Percentiles rank a stretch among this genome's conserved stretches.
These are phyloP conservation scores for Penicillium diatomitis DNA, from an alignment of 495 filamentous ascomycete species.

Conservation along the genomic window DNA sequence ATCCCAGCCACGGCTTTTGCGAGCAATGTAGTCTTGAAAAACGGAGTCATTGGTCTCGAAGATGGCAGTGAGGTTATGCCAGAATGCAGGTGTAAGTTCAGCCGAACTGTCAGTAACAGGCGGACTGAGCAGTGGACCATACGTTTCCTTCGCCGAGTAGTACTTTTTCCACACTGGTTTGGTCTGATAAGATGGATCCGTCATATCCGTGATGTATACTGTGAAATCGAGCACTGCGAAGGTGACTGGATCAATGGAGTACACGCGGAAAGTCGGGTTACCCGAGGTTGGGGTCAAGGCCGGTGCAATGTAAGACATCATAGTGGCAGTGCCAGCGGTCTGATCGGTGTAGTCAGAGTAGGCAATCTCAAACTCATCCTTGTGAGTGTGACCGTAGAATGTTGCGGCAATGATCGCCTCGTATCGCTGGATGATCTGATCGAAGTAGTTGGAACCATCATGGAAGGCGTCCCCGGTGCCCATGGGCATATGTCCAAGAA, in stretches of 20 bases:
- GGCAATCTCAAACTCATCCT: slow-evolving; percentile 44
- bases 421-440: slow-evolving; percentile 46
- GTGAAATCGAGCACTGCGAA: slow-evolving; percentile 43
- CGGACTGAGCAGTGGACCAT: slow-evolving; percentile 36
- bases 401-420: slow-evolving; percentile 40
- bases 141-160: slow-evolving; percentile 45
- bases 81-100: slow-evolving; percentile 46
- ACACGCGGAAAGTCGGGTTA: slow-evolving; percentile 45
- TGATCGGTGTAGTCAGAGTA: slow-evolving; percentile 35
- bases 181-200: slow-evolving; percentile 29
- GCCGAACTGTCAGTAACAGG: slow-evolving; percentile 25
- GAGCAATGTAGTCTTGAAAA: slow-evolving; percentile 31
- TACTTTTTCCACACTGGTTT: slow-evolving; percentile 41
- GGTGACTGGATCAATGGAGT: slow-evolving; percentile 44
- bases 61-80: slow-evolving; percentile 44
- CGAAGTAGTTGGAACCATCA: slow-evolving; percentile 43
- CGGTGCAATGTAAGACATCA: slow-evolving; percentile 41
- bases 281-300: slow-evolving; percentile 44
- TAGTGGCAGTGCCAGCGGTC: slow-evolving; percentile 28
- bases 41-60: slow-evolving; percentile 27
- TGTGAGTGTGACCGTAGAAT: slow-evolving; percentile 50
- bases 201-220: slow-evolving; percentile 44
- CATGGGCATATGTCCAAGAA: slow-evolving; percentile 44
- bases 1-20: slow-evolving; percentile 31
- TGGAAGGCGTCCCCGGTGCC: slow-evolving; percentile 38